Evolutionary conservation across 2,329 filamentous ascomycete genomes (phyloP), one percentile per base, ranked within the genome.

Genomic region (Periconia sp.): DNA sequence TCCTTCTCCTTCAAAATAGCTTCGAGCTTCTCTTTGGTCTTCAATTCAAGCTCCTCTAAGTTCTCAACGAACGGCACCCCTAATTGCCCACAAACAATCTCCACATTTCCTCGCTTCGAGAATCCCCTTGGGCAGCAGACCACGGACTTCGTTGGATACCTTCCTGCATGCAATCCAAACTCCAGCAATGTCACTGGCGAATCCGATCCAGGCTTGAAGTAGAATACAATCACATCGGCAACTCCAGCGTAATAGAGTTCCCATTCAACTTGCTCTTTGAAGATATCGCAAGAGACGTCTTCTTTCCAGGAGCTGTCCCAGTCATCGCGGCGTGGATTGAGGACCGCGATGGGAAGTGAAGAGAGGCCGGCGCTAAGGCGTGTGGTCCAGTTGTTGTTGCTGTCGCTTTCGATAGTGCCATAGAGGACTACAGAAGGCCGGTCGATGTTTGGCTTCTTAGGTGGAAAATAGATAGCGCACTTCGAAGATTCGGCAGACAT

Each of bases 251-350:
- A 78, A 29, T 80, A 75, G 26, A 86, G 73, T 61, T 87, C 84
- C 83, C 84, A 87, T 29, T 75, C 66, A 0, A 81, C 74, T 61
- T 86, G 83, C 43, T 80, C 70, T n/a, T 66, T 69, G 63, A 80
- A 86, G 0, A 71, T 74, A 3, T 56, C 49, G 45, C 76, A 78
- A 0, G 67, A 61, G 13, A 75, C 66, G 35, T 82, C 76, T 55
- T 86, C 80, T 8, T 52, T 58, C 83, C 83, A 86, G 1, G 70
- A 76, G 13, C 58, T 61, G 57, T 84, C 77, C 84, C 83, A 86
- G 61, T 83, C 80, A 15, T 68, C 37, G 3, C 82, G 76, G 8
- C 74, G 66, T 0, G 83, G 84, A 49, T 86, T 79, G 56, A 80
- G 72, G 46, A 86, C 70, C 3, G 78, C 80, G 43, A 85, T 59